These are phyloP conservation scores for Salix purpurea DNA, from an alignment of 345 rosid genomes.

Conservation along the genomic window DNA sequence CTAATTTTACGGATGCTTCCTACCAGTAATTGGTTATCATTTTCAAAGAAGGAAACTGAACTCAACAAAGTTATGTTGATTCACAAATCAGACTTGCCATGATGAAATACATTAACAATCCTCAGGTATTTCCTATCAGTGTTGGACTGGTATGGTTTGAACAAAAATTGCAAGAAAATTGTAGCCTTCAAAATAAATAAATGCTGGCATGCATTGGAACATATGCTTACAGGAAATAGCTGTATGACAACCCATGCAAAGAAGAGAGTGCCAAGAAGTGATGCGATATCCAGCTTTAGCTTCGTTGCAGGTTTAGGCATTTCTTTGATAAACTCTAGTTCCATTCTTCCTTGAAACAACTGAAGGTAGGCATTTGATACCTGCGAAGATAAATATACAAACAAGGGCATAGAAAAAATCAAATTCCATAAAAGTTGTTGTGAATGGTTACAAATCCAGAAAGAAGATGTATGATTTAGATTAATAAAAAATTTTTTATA, in stretches of 20 bases:
- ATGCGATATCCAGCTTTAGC: conserved; percentile 56
- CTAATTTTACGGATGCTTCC: too few species aligned
- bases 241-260: conserved; percentile 75
- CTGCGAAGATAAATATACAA: conserved; percentile 31
- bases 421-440: not conserved
- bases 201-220: conserved; percentile 4
- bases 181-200: not conserved
- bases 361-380: conserved; percentile 80
- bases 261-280: conserved; percentile 78
- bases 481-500: too few species aligned
- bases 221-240: conserved; percentile 80
- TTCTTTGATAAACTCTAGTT: conserved; percentile 70
- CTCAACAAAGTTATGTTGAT: not conserved
- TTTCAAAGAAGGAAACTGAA: not conserved
- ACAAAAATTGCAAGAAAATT: not conserved
- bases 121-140: not conserved
- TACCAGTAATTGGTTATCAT: too few species aligned
- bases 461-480: not conserved
- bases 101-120: not conserved
- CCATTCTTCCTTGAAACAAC: conserved; percentile 43
- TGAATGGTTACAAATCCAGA: not conserved
- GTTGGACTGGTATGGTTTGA: not conserved
- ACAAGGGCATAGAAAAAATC: not conserved
- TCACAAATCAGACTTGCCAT: not conserved
- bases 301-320: conserved; percentile 59